Conservation (phyloP, 1,284 basidiomycete species). For the Puccinia polysora region DNA sequence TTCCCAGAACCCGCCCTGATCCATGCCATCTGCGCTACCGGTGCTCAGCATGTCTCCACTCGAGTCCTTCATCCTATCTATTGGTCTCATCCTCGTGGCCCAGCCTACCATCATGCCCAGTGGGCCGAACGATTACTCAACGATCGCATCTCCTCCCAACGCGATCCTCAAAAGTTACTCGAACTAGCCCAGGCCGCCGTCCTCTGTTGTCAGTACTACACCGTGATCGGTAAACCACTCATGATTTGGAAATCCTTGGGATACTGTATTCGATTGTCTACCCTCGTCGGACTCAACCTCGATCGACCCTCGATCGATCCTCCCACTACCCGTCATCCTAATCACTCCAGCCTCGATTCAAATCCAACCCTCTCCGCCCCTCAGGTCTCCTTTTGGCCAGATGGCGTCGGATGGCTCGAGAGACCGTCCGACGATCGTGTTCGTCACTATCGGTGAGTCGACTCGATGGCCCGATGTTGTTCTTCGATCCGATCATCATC, state of each 20-base stretch:
- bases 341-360: not conserved
- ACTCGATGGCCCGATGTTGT: too few relatives aligned
- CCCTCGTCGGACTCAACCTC: conserved; percentile 25
- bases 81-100: not conserved
- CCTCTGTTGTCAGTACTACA: conserved; percentile 33
- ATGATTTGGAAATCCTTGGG: conserved; percentile 43
- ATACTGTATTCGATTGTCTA: conserved; percentile 29
- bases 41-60: conserved; percentile 15
- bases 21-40: conserved; percentile 38
- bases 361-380: too few relatives aligned
- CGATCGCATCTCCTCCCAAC: not conserved
- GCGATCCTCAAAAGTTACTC: conserved; percentile 11
- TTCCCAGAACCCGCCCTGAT: conserved; percentile 36
- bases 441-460: conserved; percentile 16
- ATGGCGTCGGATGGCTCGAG: conserved; percentile 16
- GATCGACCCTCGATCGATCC: not conserved
- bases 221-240: conserved; percentile 23
- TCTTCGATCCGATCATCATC: too few relatives aligned
- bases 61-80: not conserved
- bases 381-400: conserved; percentile 38
- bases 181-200: conserved; percentile 28
- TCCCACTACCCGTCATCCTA: not conserved
- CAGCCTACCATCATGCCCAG: conserved; percentile 20
- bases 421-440: not conserved
- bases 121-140: conserved; percentile 25